A percentile compares a stretch with the other conserved stretches of the same genome.
Conservation (phyloP, 345 rosid genomes). For the Sonneratia alba region DNA sequence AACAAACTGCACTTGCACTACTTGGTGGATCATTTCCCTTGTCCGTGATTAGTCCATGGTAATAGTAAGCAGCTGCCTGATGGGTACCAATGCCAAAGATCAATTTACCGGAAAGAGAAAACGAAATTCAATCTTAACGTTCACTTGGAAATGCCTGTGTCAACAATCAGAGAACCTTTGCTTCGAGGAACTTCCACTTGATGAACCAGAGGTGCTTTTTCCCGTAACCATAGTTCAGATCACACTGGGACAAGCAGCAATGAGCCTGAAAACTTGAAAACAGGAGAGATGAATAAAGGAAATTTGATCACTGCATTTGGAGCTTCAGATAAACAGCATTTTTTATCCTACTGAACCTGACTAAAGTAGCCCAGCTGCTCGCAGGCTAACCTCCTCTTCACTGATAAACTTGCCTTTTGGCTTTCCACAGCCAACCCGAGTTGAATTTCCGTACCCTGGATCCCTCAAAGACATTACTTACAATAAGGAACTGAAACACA, state of each 20-base stretch:
- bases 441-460: constrained; percentile 93
- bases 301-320: background rate
- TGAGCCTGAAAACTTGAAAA: constrained; percentile 42
- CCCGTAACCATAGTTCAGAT: constrained; percentile 31
- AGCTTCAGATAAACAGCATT: background rate
- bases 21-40: constrained; percentile 70
- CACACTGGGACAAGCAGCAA: constrained; percentile 51
- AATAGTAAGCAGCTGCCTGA: constrained; percentile 90
- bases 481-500: background rate
- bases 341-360: constrained; percentile 31
- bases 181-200: constrained; percentile 87
- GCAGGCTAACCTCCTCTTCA: constrained; percentile 89
- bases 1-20: constrained; percentile 60
- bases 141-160: background rate
- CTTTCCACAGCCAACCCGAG: constrained; percentile 87
- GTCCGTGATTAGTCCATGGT: constrained; percentile 80
- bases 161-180: constrained; percentile 42
- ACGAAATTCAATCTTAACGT: background rate
- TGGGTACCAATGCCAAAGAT: background rate
- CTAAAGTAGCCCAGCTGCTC: constrained; percentile 68
- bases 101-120: background rate
- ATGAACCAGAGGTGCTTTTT: constrained; percentile 74
- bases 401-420: constrained; percentile 74
- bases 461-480: constrained; percentile 5
- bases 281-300: background rate